Conservation (phyloP, 2,329 filamentous ascomycete genomes). For the Mollisia scopiformis region DNA sequence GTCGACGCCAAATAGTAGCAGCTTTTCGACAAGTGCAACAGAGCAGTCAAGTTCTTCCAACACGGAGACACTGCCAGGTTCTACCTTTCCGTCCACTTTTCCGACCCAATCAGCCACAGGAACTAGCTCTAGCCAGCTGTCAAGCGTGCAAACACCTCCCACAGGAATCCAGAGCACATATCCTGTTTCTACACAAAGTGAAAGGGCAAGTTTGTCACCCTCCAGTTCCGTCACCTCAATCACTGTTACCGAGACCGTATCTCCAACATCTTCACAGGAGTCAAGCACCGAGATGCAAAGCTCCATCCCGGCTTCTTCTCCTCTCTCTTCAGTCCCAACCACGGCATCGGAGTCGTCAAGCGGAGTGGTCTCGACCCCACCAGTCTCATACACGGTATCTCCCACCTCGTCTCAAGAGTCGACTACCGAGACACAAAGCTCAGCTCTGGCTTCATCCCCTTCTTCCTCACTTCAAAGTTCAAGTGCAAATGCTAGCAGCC, state of each 20-base stretch:
- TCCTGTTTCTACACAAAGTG: neutral
- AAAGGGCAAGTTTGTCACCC: neutral
- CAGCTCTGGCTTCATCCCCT: neutral
- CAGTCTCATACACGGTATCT: neutral
- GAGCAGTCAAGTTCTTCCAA: neutral
- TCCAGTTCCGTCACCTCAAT: neutral
- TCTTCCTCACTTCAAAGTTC: neutral
- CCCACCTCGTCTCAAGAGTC: neutral
- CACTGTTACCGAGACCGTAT: neutral
- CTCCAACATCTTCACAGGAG: neutral
- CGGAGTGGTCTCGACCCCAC: neutral
- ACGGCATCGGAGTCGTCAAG: neutral
- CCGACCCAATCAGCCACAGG: neutral
- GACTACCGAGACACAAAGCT: neutral
- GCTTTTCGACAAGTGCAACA: too few species aligned
- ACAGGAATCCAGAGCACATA: neutral
- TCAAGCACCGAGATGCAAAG: neutral
- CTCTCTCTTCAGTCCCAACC: neutral
- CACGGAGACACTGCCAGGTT: neutral
- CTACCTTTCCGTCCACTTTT: neutral
- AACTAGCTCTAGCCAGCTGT: too few species aligned
- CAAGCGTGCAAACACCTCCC: too few species aligned
- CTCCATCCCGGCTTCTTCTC: neutral
- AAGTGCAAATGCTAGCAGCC: neutral
- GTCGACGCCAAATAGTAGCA: neutral